Conservation (phyloP, 495 filamentous ascomycete species). For the Rusavskia elegans region DNA sequence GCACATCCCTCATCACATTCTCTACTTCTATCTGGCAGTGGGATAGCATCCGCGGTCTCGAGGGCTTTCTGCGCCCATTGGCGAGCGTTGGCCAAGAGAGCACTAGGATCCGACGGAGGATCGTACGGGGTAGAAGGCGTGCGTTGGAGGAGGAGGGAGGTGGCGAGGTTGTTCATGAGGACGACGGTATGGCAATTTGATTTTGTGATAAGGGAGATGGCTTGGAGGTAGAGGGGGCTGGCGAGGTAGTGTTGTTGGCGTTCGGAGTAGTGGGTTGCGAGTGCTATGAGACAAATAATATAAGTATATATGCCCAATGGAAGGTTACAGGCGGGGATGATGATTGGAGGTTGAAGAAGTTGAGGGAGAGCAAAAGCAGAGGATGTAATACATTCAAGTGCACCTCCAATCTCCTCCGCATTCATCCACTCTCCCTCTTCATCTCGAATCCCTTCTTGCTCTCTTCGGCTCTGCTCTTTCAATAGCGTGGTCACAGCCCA, state of each 20-base stretch:
- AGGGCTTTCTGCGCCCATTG: constrained; percentile 68
- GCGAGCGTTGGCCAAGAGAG: constrained; percentile 24
- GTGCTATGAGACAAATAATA: constrained; percentile 20
- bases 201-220: constrained; percentile 41
- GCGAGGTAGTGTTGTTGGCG: constrained; percentile 61
- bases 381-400: constrained; percentile 42
- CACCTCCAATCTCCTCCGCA: constrained; percentile 51
- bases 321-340: not conserved
- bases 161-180: constrained; percentile 29
- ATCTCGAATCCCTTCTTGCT: constrained; percentile 42
- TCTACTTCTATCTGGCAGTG: constrained; percentile 43
- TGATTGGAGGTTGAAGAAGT: too few relatives aligned
- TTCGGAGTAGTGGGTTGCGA: constrained; percentile 56
- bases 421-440: constrained; percentile 62
- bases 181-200: constrained; percentile 57
- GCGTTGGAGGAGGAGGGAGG: constrained; percentile 11
- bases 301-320: not conserved
- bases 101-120: not conserved
- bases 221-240: constrained; percentile 76
- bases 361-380: not conserved
- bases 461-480: constrained; percentile 52
- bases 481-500: constrained; percentile 70
- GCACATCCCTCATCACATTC: constrained; percentile 82
- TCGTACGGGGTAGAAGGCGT: constrained; percentile 3
- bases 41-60: constrained; percentile 37